Conservation (phyloP, 1,139 yeast species). For the Sugiyamaella japonica region DNA sequence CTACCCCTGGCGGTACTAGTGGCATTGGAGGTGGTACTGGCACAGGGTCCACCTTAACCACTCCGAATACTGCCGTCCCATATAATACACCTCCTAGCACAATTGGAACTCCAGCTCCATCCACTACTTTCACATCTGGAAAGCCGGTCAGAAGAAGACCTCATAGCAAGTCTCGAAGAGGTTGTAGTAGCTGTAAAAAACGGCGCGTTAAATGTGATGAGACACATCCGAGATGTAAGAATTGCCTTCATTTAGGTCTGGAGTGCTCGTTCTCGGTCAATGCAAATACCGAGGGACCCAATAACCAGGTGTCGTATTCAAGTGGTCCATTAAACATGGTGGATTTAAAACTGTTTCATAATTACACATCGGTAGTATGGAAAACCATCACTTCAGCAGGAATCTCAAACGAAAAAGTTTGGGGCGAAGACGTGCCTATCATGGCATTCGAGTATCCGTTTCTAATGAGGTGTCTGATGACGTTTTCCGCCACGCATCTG, state of each 20-base stretch:
- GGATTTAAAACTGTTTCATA: constrained; percentile 80
- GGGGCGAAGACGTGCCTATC: constrained; percentile 86
- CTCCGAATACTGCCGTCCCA: not conserved
- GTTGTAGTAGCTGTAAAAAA: constrained; percentile 85
- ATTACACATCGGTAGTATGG: constrained; percentile 82
- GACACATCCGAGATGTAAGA: constrained; percentile 70
- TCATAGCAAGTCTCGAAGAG: constrained; percentile 83
- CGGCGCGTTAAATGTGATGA: constrained; percentile 94
- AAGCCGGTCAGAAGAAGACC: constrained; percentile 39
- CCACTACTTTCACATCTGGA: constrained; percentile 1
- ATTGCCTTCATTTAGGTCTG: constrained; percentile 74
- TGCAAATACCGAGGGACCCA: not conserved
- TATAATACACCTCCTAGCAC: not conserved
- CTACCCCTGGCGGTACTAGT: too few species aligned
- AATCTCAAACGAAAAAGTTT: constrained; percentile 78
- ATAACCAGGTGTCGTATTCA: constrained; percentile 4
- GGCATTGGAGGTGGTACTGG: too few species aligned
- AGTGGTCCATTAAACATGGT: constrained; percentile 56
- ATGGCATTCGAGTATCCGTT: constrained; percentile 87
- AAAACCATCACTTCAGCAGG: constrained; percentile 89
- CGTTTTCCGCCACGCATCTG: constrained; percentile 89
- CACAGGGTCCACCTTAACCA: not conserved
- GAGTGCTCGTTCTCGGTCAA: constrained; percentile 51
- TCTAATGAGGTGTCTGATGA: constrained; percentile 85
- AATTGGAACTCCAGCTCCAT: not conserved